Evolutionary conservation across 331 rosid genomes (phyloP), one percentile per base, ranked within the genome.

Genomic region (Cydonia oblonga): DNA sequence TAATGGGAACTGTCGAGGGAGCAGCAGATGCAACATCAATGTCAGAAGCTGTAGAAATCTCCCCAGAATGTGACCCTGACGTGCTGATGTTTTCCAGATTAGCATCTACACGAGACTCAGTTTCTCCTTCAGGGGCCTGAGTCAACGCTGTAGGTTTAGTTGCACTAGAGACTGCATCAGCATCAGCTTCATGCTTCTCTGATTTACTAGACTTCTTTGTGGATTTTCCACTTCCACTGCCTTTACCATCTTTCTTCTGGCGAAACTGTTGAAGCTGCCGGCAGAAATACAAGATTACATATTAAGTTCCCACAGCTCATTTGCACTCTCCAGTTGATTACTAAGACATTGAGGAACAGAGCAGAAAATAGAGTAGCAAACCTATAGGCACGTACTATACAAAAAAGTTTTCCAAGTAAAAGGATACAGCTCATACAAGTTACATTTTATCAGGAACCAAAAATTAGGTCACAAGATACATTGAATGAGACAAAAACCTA

Each of bases 231-330:
- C 86, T 87, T 67, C 90, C 84, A 82, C 91, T 82, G 78, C 99
- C 87, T 79, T 88, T 86, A 63, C 20, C 62, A 66, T 90, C 98
- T 87, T 89, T 95, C 83, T 91, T 95, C 86, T 95, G 95, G 19
- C 96, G 97, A 81, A 28, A 95, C 77, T 91, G 96, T 76, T 89
- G 93, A 74, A 95, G 96, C 97, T 95, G 92, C 66, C 44, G 66
- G 78, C 16, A 59, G 51, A 79, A 35, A 70, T 54, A 79, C 12
- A 32, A 79, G 70, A 49, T 69, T 16, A 42, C 32, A 75, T 77
- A 71, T 73, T 56, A 85, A 69, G 29, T 72, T 81, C 68, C 73
- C 20, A 64, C 24, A 30, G 7, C 46, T 69, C n/a, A 52, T 46
- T 46, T 32, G 18, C 16, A 66, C 58, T 19, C 68, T 40, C 64